These are phyloP conservation scores for Chaetomiaceae sp. DNA, from an alignment of 2,329 filamentous ascomycete species.

Conservation along the genomic window DNA sequence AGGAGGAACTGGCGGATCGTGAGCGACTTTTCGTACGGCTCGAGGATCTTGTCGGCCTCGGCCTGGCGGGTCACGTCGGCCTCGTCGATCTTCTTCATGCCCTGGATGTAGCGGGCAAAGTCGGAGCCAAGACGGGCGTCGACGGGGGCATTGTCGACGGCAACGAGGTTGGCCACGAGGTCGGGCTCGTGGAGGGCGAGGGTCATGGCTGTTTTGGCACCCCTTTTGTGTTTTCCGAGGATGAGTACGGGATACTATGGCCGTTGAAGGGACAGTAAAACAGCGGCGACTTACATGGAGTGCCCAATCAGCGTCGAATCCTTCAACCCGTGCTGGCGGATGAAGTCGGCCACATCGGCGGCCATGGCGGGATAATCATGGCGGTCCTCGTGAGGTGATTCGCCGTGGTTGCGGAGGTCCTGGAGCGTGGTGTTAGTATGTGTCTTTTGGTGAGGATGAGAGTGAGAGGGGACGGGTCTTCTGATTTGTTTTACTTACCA, in stretches of 20 bases:
- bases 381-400: constrained; percentile 68
- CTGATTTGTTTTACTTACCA: no score
- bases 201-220: constrained; percentile 89
- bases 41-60: constrained; percentile 76
- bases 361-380: constrained; percentile 85
- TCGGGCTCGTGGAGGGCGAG: constrained; percentile 68
- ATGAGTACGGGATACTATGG: neutral
- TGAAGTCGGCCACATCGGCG: constrained; percentile 74
- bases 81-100: constrained; percentile 76
- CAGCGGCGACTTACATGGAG: constrained; percentile 63
- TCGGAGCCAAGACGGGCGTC: constrained; percentile 69
- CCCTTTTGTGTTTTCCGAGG: constrained; percentile 45
- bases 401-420: constrained; percentile 91
- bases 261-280: neutral
- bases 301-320: constrained; percentile 80
- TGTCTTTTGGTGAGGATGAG: neutral
- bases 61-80: constrained; percentile 61
- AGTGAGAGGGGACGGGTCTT: constrained; percentile 1
- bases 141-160: constrained; percentile 89
- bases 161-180: constrained; percentile 64
- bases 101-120: constrained; percentile 76
- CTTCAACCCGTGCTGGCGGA: constrained; percentile 63
- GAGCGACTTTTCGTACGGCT: constrained; percentile 63
- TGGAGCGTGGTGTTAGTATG: constrained; percentile 31
- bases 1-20: constrained; percentile 87